phyloP scores from a whole-genome alignment of 495 filamentous ascomycete species.

The Hyaloscypha variabilis region DNA sequence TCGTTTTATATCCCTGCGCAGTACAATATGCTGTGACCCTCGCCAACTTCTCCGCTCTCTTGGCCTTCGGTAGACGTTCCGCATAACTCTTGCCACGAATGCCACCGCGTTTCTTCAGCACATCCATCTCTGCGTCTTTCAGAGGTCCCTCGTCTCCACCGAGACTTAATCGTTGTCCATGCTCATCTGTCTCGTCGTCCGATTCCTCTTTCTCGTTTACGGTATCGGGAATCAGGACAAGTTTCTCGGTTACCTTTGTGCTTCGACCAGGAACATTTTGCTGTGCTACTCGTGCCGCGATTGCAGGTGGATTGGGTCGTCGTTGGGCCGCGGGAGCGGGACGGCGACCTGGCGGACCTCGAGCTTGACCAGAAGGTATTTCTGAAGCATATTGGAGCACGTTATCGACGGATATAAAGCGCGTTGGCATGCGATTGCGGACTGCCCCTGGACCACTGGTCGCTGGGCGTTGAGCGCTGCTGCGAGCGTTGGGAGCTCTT shows the following conservation, averaged over 20 bases:
- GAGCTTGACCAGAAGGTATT: slow-evolving; percentile 91
- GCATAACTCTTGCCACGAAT: slow-evolving; percentile 87
- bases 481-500: slow-evolving; percentile 26
- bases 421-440: slow-evolving; percentile 54
- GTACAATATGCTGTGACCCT: slow-evolving; percentile 96
- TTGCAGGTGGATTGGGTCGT: slow-evolving; percentile 41
- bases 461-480: slow-evolving; percentile 17
- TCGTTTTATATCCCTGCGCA: slow-evolving; percentile 89
- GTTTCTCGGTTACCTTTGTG: slow-evolving; percentile 91
- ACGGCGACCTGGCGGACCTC: slow-evolving; percentile 64
- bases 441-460: slow-evolving; percentile 25
- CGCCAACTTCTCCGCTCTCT: slow-evolving; percentile 83
- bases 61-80: slow-evolving; percentile 87
- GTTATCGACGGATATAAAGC: slow-evolving; percentile 94
- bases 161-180: slow-evolving; percentile 48
- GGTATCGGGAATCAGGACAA: slow-evolving; percentile 92
- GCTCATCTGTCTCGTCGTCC: slow-evolving; percentile 51
- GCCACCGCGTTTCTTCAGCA: slow-evolving; percentile 59
- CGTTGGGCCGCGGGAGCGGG: slow-evolving; percentile 52
- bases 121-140: slow-evolving; percentile 75
- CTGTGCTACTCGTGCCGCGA: slow-evolving; percentile 52
- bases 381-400: slow-evolving; percentile 93
- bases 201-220: slow-evolving; percentile 61
- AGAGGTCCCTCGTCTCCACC: slow-evolving; percentile 69
- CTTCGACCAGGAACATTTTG: slow-evolving; percentile 85